phyloP scores from a whole-genome alignment of 1,284 basidiomycete species.

The Irpex rosettiformis region DNA sequence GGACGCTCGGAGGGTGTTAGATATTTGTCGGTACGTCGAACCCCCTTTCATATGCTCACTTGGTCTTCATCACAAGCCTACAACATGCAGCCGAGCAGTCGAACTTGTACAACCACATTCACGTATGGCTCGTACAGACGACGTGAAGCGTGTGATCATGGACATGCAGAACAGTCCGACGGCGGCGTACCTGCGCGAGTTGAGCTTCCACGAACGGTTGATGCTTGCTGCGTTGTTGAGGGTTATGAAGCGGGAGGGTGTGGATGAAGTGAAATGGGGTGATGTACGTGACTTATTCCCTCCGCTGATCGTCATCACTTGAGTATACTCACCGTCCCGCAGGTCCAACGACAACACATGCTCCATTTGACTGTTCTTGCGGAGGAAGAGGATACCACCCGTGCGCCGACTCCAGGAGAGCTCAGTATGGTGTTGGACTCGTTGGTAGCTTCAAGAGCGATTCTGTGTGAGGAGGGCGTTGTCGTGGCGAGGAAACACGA shows the following conservation, averaged over 20 bases:
- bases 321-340: background rate
- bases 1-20: conserved; percentile 90
- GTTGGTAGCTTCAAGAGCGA: conserved; percentile 65
- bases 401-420: conserved; percentile 53
- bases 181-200: conserved; percentile 75
- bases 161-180: conserved; percentile 92
- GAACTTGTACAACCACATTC: conserved; percentile 64
- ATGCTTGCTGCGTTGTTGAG: conserved; percentile 87
- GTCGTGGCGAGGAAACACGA: conserved; percentile 48
- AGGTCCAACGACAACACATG: conserved; percentile 69
- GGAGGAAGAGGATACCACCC: conserved; percentile 44
- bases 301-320: background rate
- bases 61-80: background rate
- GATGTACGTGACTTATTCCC: conserved; percentile 49
- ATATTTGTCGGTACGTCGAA: conserved; percentile 75
- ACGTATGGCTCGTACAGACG: conserved; percentile 62
- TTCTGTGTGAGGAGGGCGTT: conserved; percentile 65
- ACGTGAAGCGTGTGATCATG: conserved; percentile 82
- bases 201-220: conserved; percentile 84
- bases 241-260: conserved; percentile 80
- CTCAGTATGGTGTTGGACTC: conserved; percentile 63
- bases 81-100: conserved; percentile 64
- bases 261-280: conserved; percentile 84
- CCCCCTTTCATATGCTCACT: background rate
- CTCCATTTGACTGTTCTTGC: conserved; percentile 58